These are phyloP conservation scores for Trichoderma aggressivum DNA, from an alignment of 2,329 filamentous ascomycete genomes.

Conservation along the genomic window DNA sequence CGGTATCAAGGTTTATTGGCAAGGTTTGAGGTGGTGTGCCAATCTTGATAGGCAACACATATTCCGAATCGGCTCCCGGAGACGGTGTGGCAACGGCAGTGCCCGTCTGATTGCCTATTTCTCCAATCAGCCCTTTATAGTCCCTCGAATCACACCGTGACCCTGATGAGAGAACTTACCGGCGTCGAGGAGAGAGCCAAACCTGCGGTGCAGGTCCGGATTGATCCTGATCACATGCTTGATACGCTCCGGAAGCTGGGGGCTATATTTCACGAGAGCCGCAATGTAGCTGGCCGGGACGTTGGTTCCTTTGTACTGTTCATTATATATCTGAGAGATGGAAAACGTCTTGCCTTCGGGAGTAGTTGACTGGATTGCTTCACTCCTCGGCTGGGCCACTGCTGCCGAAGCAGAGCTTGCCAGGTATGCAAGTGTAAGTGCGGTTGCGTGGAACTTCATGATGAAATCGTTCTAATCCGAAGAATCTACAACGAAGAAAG, in stretches of 20 bases:
- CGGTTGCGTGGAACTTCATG: conserved; percentile 17
- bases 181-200: conserved; percentile 13
- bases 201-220: conserved; percentile 26
- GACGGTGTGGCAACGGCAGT: conserved; percentile 29
- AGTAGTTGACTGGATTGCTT: neutral
- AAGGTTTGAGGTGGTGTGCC: conserved; percentile 56
- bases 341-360: conserved; percentile 24
- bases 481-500: neutral
- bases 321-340: conserved; percentile 36
- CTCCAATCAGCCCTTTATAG: neutral
- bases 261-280: conserved; percentile 39
- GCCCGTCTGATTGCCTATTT: conserved; percentile 23
- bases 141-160: neutral
- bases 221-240: conserved; percentile 25
- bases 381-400: neutral
- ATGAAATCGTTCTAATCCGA: neutral
- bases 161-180: neutral
- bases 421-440: conserved; percentile 1
- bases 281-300: conserved; percentile 30
- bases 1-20: conserved; percentile 68
- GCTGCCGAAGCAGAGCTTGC: conserved; percentile 9
- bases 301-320: conserved; percentile 32
- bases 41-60: conserved; percentile 59
- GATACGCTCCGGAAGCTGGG: conserved; percentile 29
- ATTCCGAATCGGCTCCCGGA: conserved; percentile 49